Base-by-base conservation (phyloP, 768 basidiomycete species). In the Guyanaporus albipodus region DNA sequence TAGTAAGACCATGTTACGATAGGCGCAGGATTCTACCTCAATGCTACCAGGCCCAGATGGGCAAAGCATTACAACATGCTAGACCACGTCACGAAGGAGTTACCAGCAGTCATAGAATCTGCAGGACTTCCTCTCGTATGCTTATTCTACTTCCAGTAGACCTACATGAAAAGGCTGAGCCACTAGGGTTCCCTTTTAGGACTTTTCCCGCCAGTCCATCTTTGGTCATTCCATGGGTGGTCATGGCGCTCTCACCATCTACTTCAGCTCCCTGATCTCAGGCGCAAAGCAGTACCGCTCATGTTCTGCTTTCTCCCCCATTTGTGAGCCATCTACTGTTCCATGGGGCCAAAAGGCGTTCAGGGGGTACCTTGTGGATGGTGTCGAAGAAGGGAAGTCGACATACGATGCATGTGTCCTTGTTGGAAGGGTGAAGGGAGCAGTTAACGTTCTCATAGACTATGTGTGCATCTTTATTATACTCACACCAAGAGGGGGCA, bases 211-310 rank as follows among this genome's bases (percentile, higher is more conserved):
- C 41, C 83, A 89, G 61, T 92, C 91, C 18, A 85, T 98, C 58
- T 87, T 91, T 60, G 96, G 96, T 9, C 96, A 99, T 68, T 92
- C 89, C 36, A 99, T 98, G 96, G 91, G 90, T 47, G 96, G 96
- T 2, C 93, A 96, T 61, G 96, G 96, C 8, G 92, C 96, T 11
- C 76, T 99, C 22, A 87, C 87, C 14, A 69, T 97, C 31, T 97
- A 97, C 68, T 83, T 98, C 36, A 74, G 81, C 44, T 84, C 90
- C 26, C 63, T 72, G 40, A 46, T 67, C 23, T 52, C 68, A 23
- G 73, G 77, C 47, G 71, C 70, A 7, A 82, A 80, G 63, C 76
- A 77, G 54, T 98, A 87, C 69, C 80, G 81, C 43, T 95, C 92
- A 17, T 88, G 79, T 7, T 94, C 91, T 6, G 95, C 91, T 0